Evolutionary conservation across 2,329 filamentous ascomycete genomes (phyloP).

Genomic region (Ceratocystis cubensis): DNA sequence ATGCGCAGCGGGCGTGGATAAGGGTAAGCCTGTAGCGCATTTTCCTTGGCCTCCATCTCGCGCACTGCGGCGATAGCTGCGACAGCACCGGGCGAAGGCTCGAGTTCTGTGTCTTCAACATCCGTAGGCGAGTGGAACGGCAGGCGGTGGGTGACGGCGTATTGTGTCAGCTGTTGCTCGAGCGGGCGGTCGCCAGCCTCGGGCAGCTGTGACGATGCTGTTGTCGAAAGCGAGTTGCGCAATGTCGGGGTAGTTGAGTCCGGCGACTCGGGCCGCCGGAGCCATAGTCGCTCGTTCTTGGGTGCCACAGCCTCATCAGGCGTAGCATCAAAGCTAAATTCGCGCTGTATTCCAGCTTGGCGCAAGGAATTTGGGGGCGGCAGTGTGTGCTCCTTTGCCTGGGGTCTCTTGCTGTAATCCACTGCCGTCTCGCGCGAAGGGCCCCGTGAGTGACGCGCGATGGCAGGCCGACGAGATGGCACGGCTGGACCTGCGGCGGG

Average conservation of each 20-base stretch:
- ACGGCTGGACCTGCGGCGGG: neutral
- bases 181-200: neutral
- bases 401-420: neutral
- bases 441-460: neutral
- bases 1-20: constrained; percentile 13
- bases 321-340: constrained; percentile 12
- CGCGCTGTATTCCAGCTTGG: neutral
- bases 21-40: neutral
- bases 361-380: neutral
- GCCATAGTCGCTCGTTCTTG: neutral
- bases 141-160: constrained; percentile 3
- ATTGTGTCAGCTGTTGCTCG: constrained; percentile 6
- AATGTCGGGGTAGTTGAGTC: constrained; percentile 13
- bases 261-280: constrained; percentile 13
- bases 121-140: constrained; percentile 12
- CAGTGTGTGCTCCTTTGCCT: neutral
- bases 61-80: neutral
- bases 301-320: constrained; percentile 7
- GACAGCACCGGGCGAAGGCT: neutral
- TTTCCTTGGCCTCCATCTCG: neutral
- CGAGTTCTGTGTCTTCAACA: neutral
- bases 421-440: neutral
- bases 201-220: constrained; percentile 7
- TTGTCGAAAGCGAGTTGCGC: constrained; percentile 15
- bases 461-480: neutral